A percentile compares a stretch with the other conserved stretches of the same genome.
These are phyloP conservation scores for Diversispora eburnea DNA, from an alignment of 192 early-diverging fungal genomes.

Conservation along the genomic window DNA sequence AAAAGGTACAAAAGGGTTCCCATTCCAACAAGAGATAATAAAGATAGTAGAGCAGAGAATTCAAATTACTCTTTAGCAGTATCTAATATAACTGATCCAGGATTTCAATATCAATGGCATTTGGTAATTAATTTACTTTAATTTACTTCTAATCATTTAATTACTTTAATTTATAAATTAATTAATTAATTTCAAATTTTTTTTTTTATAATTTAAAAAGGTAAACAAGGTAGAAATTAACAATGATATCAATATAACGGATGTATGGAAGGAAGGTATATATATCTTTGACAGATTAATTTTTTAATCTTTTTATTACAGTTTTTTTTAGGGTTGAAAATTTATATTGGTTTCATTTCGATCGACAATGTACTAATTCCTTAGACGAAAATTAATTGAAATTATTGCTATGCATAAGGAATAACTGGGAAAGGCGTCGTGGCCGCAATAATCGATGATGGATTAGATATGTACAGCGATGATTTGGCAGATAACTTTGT, in stretches of 20 bases:
- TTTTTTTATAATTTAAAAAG: constrained; percentile 29
- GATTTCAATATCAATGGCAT: constrained; percentile 79
- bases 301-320: neutral
- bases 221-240: constrained; percentile 49
- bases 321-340: neutral
- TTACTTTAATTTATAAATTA: constrained; percentile 1
- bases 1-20: constrained; percentile 37
- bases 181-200: neutral
- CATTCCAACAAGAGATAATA: constrained; percentile 18
- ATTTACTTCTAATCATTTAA: too few species aligned
- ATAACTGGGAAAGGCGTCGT: constrained; percentile 83
- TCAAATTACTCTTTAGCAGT: constrained; percentile 47
- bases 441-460: constrained; percentile 95
- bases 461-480: constrained; percentile 79
- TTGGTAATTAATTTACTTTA: constrained; percentile 45
- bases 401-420: constrained; percentile 36
- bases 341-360: neutral
- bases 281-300: neutral
- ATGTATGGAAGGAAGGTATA: constrained; percentile 80
- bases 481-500: constrained; percentile 90
- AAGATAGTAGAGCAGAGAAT: constrained; percentile 24
- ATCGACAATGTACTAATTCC: neutral
- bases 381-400: neutral
- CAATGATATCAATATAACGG: constrained; percentile 91
- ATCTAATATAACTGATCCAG: constrained; percentile 74